Evolutionary conservation across 768 basidiomycete genomes (phyloP).

Genomic region (Cantharellus anzutake): DNA sequence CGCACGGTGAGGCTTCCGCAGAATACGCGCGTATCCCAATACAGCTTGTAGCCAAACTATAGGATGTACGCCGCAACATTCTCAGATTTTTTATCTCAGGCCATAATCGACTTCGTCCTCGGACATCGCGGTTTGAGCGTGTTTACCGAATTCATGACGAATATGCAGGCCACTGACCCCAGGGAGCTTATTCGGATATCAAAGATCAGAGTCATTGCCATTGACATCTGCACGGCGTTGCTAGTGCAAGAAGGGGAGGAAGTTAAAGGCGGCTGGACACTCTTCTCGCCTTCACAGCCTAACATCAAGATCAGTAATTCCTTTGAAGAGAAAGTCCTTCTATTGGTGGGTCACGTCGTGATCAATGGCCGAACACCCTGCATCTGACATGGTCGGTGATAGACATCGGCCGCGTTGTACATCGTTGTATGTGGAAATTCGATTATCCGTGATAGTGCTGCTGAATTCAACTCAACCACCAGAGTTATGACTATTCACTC

Average conservation of each 20-base stretch:
- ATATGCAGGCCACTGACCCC: conserved; percentile 81
- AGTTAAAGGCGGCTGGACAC: conserved; percentile 73
- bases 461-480: background rate
- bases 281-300: conserved; percentile 66
- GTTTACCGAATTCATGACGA: conserved; percentile 85
- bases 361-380: background rate
- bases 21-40: background rate
- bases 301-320: conserved; percentile 53
- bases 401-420: conserved; percentile 40
- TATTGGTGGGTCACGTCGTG: conserved; percentile 40
- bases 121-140: conserved; percentile 73
- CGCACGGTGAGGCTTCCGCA: conserved; percentile 32
- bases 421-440: conserved; percentile 41
- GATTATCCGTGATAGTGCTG: background rate
- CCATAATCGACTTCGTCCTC: conserved; percentile 82
- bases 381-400: background rate
- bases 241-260: conserved; percentile 62
- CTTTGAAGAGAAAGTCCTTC: conserved; percentile 86
- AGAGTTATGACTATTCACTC: conserved; percentile 88
- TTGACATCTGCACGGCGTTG: conserved; percentile 68
- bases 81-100: conserved; percentile 93
- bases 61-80: conserved; percentile 81
- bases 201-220: conserved; percentile 78
- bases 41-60: background rate
- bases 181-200: conserved; percentile 74